Evolutionary conservation across 2,329 filamentous ascomycete genomes (phyloP), one percentile per base, ranked within the genome.

Genomic region (Hirsutella minnesotensis): DNA sequence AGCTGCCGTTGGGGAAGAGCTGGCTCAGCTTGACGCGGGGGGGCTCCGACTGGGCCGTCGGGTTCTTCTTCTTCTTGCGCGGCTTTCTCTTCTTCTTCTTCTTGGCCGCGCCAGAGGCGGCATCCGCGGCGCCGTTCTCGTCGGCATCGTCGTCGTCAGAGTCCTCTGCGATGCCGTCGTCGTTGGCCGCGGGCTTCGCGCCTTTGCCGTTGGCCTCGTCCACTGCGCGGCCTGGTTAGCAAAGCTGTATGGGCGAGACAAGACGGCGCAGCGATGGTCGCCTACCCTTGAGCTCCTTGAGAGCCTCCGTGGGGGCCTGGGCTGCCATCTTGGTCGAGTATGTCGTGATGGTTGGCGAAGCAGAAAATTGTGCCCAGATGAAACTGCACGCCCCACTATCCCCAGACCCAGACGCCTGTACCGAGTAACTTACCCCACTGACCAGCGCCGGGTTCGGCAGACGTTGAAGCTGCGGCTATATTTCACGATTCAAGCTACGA

Each of bases 31-130:
- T 68, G 22, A 90, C 79, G 44, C 81, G 75, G 1, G 86, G 86
- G 27, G 86, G 86, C 41, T 77, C 72, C 27, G 80, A 82, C 65
- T 92, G 86, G 43, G 73, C 72, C 49, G 83, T 86, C 39, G 80
- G 72, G 49, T 74, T 81, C 75, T 81, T 83, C 75, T 85, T 84
- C 72, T 81, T 83, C 71, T 81, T 85, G 71, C 83, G 86, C 69
- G 86, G 87, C 70, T 87, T 87, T 70, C 86, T 87, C 65, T 86
- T 85, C 61, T 79, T 81, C 55, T 73, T 62, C 53, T 66, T 66
- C 48, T 63, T 64, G 43, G 57, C 33, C 33, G 33, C 16, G n/a
- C 33, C 54, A 10, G 49, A 56, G 18, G 53, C 60, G 49, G 64
- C 64, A n/a, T 60, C 63, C 27, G 62, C 64, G 16, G 50, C 51